Evolutionary conservation across 2,329 filamentous ascomycete genomes (phyloP), one percentile per base, ranked within the genome.

Genomic region (Immersiporthe knoxdaviesiana): DNA sequence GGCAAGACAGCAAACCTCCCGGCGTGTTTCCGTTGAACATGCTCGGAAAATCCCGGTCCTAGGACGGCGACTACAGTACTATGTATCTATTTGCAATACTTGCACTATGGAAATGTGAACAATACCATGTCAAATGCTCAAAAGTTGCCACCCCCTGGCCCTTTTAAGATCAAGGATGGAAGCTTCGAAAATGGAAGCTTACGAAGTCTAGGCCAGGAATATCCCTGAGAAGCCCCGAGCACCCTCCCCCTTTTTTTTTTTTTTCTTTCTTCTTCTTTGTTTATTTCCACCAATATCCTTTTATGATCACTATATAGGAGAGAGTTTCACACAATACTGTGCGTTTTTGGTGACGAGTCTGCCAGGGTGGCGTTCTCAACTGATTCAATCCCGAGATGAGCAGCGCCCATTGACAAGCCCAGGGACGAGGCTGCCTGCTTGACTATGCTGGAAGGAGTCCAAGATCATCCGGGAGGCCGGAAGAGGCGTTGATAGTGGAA

Each of bases 211-310:
- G 24, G 5, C 52, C 52, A 30, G 14, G 52, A 30, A 24, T 56
- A 56, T 56, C 52, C 52, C 52, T 56, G 52, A 56, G 24, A 30
- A 56, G 24, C 11, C 5, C 52, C 24, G 52, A 18, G n/a, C 50
- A 14, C 6, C 8, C 6, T 4, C 52, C 52, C 52, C 24, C 52
- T 12, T 24, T 27, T 27, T 14, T 8, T 56, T 56, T 56, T 39
- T 39, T 10, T 39, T 39, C 7, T 18, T 18, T 7, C 1, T 47
- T 47, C 18, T 44, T 18, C 21, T 44, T 7, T n/a, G 44, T n/a
- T n/a, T 47, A 47, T 47, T 47, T 56, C 52, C 24, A 56, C 52
- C 52, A 30, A 56, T 56, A 32, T 56, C n/a, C n/a, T n/a, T n/a
- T 30, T 27, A 18, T 30, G 52, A 56, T 18, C 14, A 30, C 16